phyloP scores from a whole-genome alignment of 2,329 filamentous ascomycete genomes.

The Emydomyces testavorans region DNA sequence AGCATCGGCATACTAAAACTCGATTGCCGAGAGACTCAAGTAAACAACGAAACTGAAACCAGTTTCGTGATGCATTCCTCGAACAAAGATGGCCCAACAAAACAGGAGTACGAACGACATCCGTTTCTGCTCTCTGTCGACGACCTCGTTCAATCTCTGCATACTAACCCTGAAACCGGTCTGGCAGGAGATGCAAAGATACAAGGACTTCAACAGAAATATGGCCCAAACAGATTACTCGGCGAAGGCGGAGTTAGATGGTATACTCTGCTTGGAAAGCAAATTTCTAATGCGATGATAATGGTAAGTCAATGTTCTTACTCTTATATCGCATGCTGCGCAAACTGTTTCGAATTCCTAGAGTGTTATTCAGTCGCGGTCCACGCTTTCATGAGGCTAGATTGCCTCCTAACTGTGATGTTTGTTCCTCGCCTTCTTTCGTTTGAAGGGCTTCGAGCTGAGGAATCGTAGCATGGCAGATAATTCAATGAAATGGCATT shows the following conservation, averaged over 20 bases:
- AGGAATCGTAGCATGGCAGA: constrained; percentile 7
- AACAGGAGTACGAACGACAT: constrained; percentile 24
- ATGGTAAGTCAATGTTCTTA: constrained; percentile 29
- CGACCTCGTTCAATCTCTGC: constrained; percentile 35
- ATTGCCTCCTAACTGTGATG: not conserved
- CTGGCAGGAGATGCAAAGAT: constrained; percentile 34
- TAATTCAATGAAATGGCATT: constrained; percentile 3
- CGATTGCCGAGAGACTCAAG: not conserved
- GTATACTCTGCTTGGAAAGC: constrained; percentile 41
- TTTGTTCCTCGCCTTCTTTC: constrained; percentile 3
- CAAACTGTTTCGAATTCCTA: not conserved
- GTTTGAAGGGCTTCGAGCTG: not conserved
- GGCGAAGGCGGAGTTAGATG: constrained; percentile 37
- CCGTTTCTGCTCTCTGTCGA: constrained; percentile 28
- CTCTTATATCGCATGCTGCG: not conserved
- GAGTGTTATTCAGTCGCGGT: not conserved
- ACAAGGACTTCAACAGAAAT: constrained; percentile 35
- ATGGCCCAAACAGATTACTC: constrained; percentile 42
- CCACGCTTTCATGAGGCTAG: not conserved
- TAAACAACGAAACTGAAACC: not conserved
- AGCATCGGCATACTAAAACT: not conserved
- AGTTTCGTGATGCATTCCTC: constrained; percentile 15
- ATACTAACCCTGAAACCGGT: constrained; percentile 40
- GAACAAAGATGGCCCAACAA: constrained; percentile 12
- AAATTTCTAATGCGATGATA: constrained; percentile 47